Percentiles rank a stretch among this genome's conserved stretches.
phyloP scores from a whole-genome alignment of 2,329 filamentous ascomycete genomes.

The Aspergillus novoparasiticus region DNA sequence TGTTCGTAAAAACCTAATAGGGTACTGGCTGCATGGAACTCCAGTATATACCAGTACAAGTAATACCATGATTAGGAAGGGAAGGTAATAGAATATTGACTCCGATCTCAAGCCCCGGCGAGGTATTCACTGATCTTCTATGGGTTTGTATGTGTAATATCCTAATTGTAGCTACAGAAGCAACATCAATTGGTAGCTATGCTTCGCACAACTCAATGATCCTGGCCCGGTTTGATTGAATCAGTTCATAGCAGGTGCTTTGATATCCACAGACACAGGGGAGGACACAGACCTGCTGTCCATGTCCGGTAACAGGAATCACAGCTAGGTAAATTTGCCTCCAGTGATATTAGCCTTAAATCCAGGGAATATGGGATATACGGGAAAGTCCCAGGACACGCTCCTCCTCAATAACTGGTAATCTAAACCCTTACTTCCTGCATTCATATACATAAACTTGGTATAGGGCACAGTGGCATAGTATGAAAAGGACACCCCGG shows the following conservation, averaged over 20 bases:
- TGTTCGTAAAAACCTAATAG: neutral
- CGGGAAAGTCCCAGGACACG: neutral
- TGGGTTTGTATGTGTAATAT: neutral
- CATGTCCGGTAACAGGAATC: neutral
- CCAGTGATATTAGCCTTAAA: neutral
- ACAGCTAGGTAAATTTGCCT: neutral
- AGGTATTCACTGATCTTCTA: neutral
- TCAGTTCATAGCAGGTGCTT: no score
- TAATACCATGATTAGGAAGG: rapidly evolving
- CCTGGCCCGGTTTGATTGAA: no score
- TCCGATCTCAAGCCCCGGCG: neutral
- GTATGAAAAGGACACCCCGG: neutral
- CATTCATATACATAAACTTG: neutral
- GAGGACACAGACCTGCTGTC: neutral
- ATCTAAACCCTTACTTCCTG: neutral
- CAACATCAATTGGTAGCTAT: neutral
- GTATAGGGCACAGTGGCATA: neutral
- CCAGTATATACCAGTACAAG: neutral
- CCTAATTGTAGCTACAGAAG: neutral
- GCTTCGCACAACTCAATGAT: no score
- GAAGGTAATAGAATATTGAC: neutral
- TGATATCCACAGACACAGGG: no score
- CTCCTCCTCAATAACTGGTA: neutral
- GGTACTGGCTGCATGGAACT: neutral
- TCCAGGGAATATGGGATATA: neutral